A percentile compares a stretch with the other conserved stretches of the same genome.
Evolutionary conservation across 2,329 filamentous ascomycete genomes (phyloP).

Genomic region (Colletotrichum euphorbiae): DNA sequence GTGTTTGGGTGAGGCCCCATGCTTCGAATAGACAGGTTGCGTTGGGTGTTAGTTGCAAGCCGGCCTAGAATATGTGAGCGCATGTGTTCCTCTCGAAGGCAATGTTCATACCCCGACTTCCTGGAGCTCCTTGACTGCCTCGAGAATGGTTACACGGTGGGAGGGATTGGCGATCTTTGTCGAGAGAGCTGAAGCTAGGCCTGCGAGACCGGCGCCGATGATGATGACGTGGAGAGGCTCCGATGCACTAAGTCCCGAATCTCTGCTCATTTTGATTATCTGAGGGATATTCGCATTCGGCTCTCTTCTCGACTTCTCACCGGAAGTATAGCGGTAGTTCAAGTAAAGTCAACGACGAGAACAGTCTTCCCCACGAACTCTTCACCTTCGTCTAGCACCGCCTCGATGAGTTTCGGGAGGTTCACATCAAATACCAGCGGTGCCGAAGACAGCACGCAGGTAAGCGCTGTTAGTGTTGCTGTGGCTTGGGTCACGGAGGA

Average conservation of each 20-base stretch:
- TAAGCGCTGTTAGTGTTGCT: background rate
- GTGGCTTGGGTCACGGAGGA: constrained; percentile 27
- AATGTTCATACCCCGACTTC: constrained; percentile 38
- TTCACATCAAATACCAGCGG: background rate
- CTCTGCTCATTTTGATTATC: background rate
- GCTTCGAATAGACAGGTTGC: constrained; percentile 38
- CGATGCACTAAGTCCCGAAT: background rate
- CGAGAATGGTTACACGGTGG: constrained; percentile 40
- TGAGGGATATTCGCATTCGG: background rate
- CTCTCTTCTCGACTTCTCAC: background rate
- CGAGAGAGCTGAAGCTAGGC: constrained; percentile 30
- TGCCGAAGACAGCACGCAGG: background rate
- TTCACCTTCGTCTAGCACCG: constrained; percentile 1
- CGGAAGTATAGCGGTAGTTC: background rate
- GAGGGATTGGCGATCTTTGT: constrained; percentile 36
- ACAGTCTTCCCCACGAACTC: background rate
- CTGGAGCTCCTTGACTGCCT: constrained; percentile 41
- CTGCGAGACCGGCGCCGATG: constrained; percentile 38
- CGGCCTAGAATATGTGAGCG: constrained; percentile 30
- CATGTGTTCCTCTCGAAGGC: background rate
- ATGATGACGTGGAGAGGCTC: constrained; percentile 31
- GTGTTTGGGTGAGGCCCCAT: constrained; percentile 34
- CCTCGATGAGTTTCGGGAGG: background rate
- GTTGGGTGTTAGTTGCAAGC: constrained; percentile 41
- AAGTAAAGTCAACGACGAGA: background rate